Base-by-base conservation (phyloP, 352 stramenopile genomes). In the Detonula confervacea region DNA sequence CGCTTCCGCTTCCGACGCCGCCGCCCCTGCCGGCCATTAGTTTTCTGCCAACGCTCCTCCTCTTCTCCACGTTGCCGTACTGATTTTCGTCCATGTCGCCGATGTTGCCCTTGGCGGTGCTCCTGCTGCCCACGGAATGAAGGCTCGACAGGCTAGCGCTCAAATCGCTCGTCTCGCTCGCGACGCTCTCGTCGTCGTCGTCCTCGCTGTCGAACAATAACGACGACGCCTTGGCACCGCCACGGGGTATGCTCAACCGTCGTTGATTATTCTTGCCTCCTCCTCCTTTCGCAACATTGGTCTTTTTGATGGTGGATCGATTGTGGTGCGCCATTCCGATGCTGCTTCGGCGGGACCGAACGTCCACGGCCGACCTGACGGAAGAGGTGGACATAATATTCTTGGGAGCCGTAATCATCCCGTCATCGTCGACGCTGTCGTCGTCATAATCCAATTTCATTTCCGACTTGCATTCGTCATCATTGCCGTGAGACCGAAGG, bases 121-220 rank as follows among this genome's bases (percentile, higher is more conserved):
- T 44, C 11, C 27, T 29, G 12, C 12, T 16, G 27, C 44, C 57
- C 24, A 67, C 27, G 14, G 75, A 78, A 52, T 25, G 63, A 22
- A 56, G 68, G 46, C 69, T 80, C 8, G 54, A 16, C 14, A 85
- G 33, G 18, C 63, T 77, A 62, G 63, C 57, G 25, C 70, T 81
- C 8, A 85, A 33, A 56, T 81, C 77, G 25, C 77, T 85, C 0
- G 69, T 77, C 25, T 74, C 59, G 27, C 64, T 77, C 20, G 14
- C 52, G 16, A 69, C 30, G 30, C 69, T 80, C 25, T 37, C 59
- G 8, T 71, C 70, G 7, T 79, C 70, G 0, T 62, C 11, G 2
- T 51, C 33, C 16, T n/a, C n/a, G n/a, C n/a, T n/a, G n/a, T n/a
- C n/a, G n/a, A n/a, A n/a, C n/a, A 24, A 27, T 0, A 18, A 49